These are phyloP conservation scores for Glonium stellatum DNA, from an alignment of 495 filamentous ascomycete species.

Conservation along the genomic window DNA sequence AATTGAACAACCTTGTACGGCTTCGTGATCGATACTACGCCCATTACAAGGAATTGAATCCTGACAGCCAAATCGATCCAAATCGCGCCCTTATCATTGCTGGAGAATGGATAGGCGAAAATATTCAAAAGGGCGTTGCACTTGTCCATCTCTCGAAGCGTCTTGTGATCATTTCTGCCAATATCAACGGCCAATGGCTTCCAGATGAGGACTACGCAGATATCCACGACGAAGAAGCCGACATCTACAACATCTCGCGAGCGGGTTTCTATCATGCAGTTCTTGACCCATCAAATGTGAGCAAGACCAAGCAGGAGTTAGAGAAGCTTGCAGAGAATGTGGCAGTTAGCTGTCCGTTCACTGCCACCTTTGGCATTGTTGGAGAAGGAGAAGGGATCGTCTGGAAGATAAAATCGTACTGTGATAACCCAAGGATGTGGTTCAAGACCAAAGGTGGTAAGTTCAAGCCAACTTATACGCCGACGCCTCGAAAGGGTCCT, in stretches of 20 bases:
- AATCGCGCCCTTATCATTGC: constrained; percentile 29
- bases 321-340: constrained; percentile 24
- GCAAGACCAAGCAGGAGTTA: constrained; percentile 16
- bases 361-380: constrained; percentile 24
- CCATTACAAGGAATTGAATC: constrained; percentile 23
- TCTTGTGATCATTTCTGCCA: constrained; percentile 34
- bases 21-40: constrained; percentile 9
- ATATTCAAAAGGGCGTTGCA: constrained; percentile 35
- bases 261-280: constrained; percentile 24
- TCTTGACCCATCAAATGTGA: constrained; percentile 19
- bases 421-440: constrained; percentile 24
- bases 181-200: constrained; percentile 31
- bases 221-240: constrained; percentile 19
- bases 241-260: constrained; percentile 36
- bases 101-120: constrained; percentile 36
- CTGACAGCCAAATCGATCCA: constrained; percentile 8
- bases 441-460: constrained; percentile 35
- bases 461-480: constrained; percentile 21
- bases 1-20: constrained; percentile 12
- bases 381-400: constrained; percentile 38
- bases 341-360: constrained; percentile 33
- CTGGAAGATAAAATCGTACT: constrained; percentile 32
- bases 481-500: constrained; percentile 14
- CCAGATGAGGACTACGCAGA: constrained; percentile 26
- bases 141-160: constrained; percentile 25